A percentile compares a stretch with the other conserved stretches of the same genome.
These are phyloP conservation scores for Cryptococcus sp. DNA, from an alignment of 1,284 basidiomycete species.

Conservation along the genomic window DNA sequence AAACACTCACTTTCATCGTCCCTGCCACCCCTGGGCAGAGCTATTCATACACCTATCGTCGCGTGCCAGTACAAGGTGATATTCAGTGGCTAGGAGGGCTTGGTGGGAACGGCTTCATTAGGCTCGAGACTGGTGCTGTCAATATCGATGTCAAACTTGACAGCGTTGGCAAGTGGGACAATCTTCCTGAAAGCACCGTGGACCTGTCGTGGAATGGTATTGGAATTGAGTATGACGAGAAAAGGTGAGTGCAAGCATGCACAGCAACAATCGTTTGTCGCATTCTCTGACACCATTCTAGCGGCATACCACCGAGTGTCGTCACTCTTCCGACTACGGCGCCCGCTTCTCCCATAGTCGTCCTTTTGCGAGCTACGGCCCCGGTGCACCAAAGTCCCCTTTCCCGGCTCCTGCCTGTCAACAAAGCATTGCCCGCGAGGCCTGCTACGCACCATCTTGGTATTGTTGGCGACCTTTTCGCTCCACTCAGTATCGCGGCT, in stretches of 20 bases:
- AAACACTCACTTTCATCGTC: constrained; percentile 5
- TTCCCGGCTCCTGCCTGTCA: background rate
- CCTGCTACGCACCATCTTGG: background rate
- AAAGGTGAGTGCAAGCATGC: constrained; percentile 6
- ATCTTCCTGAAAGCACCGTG: background rate
- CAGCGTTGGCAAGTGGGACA: constrained; percentile 5
- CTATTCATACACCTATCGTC: constrained; percentile 34
- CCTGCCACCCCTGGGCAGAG: constrained; percentile 3
- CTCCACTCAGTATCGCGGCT: too few relatives aligned
- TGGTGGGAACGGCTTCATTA: constrained; percentile 31
- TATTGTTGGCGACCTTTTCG: background rate
- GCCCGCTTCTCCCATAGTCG: background rate
- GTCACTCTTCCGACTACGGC: constrained; percentile 5
- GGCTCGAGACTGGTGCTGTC: constrained; percentile 8
- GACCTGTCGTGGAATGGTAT: constrained; percentile 10
- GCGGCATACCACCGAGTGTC: too few relatives aligned
- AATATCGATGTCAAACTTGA: background rate
- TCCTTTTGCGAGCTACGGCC: constrained; percentile 3
- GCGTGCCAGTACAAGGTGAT: constrained; percentile 18
- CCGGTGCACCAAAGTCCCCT: background rate
- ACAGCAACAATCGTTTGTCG: too few relatives aligned
- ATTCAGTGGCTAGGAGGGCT: constrained; percentile 32
- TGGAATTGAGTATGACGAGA: constrained; percentile 7
- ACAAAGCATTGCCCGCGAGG: background rate
- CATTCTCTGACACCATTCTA: too few relatives aligned